Percentiles rank a stretch among this genome's conserved stretches.
These are phyloP conservation scores for Trichosporon sp. DNA, from an alignment of 1,284 basidiomycete species.

Conservation along the genomic window DNA sequence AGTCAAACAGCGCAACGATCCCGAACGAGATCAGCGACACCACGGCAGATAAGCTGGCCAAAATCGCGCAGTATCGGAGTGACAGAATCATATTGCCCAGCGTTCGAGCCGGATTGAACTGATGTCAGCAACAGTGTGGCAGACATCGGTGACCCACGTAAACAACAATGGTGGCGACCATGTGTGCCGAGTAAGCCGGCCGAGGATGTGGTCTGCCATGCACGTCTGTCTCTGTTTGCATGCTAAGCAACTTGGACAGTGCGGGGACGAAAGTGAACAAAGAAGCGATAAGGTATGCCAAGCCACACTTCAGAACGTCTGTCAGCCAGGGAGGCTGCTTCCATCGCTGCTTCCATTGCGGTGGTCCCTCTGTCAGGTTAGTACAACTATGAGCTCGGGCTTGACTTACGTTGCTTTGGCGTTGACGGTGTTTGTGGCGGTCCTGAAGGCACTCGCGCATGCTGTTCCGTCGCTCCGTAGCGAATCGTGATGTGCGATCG, in stretches of 20 bases:
- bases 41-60: slow-evolving; percentile 69
- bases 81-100: slow-evolving; percentile 76
- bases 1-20: slow-evolving; percentile 70
- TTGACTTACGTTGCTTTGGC: not conserved
- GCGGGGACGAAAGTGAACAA: slow-evolving; percentile 82
- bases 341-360: slow-evolving; percentile 17
- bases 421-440: not conserved
- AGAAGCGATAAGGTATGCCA: slow-evolving; percentile 84
- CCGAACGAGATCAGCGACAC: slow-evolving; percentile 77
- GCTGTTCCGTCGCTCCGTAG: not conserved
- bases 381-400: not conserved
- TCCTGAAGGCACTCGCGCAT: not conserved
- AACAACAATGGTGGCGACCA: slow-evolving; percentile 79
- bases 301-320: slow-evolving; percentile 74
- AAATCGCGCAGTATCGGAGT: slow-evolving; percentile 40
- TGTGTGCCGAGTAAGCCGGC: slow-evolving; percentile 71
- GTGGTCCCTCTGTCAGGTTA: not conserved
- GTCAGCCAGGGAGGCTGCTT: slow-evolving; percentile 22
- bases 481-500: not conserved
- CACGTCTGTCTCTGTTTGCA: slow-evolving; percentile 51
- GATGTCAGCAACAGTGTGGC: slow-evolving; percentile 50
- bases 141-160: slow-evolving; percentile 34
- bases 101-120: slow-evolving; percentile 60
- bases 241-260: slow-evolving; percentile 43
- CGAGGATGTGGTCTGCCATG: slow-evolving; percentile 46